Conservation (phyloP, 2,329 filamentous ascomycete genomes). For the Aspergillus luchuensis region DNA sequence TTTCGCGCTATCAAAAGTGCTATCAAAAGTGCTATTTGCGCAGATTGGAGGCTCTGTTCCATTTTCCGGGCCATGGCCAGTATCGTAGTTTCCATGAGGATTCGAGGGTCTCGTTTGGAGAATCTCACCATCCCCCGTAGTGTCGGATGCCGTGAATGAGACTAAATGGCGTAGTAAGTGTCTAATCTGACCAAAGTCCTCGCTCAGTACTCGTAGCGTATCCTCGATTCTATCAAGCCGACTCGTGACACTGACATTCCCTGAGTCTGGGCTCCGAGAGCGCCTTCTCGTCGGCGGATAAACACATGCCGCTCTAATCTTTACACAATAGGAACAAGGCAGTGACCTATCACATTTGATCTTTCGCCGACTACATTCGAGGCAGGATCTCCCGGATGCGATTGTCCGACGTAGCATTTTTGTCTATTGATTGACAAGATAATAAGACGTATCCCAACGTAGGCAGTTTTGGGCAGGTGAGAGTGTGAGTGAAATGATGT, state of each 20-base stretch:
- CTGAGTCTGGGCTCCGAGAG: not conserved
- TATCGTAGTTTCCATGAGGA: too few species aligned
- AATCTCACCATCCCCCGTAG: not conserved
- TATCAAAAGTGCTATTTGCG: not conserved
- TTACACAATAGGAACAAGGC: constrained; percentile 34
- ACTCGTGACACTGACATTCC: not conserved
- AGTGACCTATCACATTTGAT: constrained; percentile 28
- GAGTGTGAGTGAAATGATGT: not conserved
- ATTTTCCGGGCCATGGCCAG: too few species aligned
- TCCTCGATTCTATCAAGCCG: constrained; percentile 18
- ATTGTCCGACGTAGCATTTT: constrained; percentile 15
- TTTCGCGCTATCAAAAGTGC: not conserved
- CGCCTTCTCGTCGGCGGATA: constrained; percentile 21
- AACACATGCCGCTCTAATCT: constrained; percentile 37
- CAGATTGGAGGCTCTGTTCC: too few species aligned
- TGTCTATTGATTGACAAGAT: not conserved
- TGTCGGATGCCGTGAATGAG: too few species aligned
- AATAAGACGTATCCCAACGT: not conserved
- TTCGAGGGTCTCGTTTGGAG: not conserved
- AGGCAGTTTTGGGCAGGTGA: not conserved
- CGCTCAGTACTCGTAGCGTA: not conserved
- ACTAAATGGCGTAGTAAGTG: constrained; percentile 1
- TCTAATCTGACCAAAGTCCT: constrained; percentile 9
- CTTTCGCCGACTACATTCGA: constrained; percentile 30
- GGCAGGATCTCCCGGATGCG: constrained; percentile 20